Percentiles rank a stretch among this genome's conserved stretches.
These are phyloP conservation scores for Pleurotus tuoliensis DNA, from an alignment of 768 basidiomycete genomes.

Conservation along the genomic window DNA sequence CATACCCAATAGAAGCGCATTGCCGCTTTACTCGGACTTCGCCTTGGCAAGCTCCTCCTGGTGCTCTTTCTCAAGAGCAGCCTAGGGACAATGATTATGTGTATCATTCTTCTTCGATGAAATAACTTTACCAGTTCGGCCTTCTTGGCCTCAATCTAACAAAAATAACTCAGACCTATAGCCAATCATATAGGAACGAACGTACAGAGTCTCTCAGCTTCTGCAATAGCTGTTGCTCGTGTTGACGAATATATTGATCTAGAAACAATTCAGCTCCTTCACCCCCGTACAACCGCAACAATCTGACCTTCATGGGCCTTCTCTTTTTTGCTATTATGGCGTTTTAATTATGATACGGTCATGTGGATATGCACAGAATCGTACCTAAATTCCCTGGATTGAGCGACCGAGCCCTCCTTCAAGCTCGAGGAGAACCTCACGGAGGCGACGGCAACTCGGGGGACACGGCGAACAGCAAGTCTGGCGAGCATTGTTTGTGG, in stretches of 20 bases:
- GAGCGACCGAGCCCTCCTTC: slow-evolving; percentile 56
- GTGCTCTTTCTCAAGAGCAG: slow-evolving; percentile 18
- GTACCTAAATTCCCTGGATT: slow-evolving; percentile 63
- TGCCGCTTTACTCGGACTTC: no score
- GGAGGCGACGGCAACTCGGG: slow-evolving; percentile 31
- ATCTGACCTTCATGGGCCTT: slow-evolving; percentile 54
- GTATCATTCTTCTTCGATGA: neutral
- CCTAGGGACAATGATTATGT: slow-evolving; percentile 12
- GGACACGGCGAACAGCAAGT: slow-evolving; percentile 38
- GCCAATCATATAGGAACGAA: neutral
- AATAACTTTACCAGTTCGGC: slow-evolving; percentile 25
- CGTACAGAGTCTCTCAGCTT: slow-evolving; percentile 58
- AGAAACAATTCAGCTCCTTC: slow-evolving; percentile 8
- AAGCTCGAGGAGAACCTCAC: slow-evolving; percentile 35
- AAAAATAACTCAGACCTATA: neutral
- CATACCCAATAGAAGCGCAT: no score
- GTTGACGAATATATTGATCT: slow-evolving; percentile 65
- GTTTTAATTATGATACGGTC: slow-evolving; percentile 17
- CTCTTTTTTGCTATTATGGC: slow-evolving; percentile 58
- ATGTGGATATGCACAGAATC: slow-evolving; percentile 15
- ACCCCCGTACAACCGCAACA: neutral
- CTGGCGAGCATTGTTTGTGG: slow-evolving; percentile 37
- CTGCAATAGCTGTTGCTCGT: slow-evolving; percentile 52
- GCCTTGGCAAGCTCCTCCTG: slow-evolving; percentile 11
- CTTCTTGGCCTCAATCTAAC: slow-evolving; percentile 32